A percentile compares a stretch with the other conserved stretches of the same genome.
Evolutionary conservation across 192 early-diverging fungal genomes (phyloP).

Genomic region (Coemansia sp.): DNA sequence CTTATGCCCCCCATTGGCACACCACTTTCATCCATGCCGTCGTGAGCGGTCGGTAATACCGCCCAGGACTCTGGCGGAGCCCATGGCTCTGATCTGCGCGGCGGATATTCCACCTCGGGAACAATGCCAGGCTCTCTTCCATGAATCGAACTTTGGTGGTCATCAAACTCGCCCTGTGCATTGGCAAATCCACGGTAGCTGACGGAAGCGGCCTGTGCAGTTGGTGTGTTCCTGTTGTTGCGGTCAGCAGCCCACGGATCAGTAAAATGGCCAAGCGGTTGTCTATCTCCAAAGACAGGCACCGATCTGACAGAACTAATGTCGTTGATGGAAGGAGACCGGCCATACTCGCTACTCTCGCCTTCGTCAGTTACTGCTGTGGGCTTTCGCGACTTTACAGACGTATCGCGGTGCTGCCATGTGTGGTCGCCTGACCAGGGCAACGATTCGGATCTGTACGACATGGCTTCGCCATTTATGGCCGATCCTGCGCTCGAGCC

Average conservation of each 20-base stretch:
- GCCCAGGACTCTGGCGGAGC: conserved; percentile 74
- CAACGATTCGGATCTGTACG: conserved; percentile 24
- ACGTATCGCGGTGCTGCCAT: conserved; percentile 44
- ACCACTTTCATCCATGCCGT: conserved; percentile 40
- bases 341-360: conserved; percentile 32
- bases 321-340: conserved; percentile 25
- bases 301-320: conserved; percentile 39
- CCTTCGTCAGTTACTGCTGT: conserved; percentile 27
- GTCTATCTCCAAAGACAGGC: conserved; percentile 29
- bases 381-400: conserved; percentile 41
- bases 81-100: conserved; percentile 60
- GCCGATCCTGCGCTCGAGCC: conserved; percentile 36
- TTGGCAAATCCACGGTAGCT: background rate
- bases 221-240: conserved; percentile 16
- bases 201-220: conserved; percentile 1
- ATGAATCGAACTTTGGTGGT: background rate
- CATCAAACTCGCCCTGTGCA: background rate
- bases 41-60: conserved; percentile 55
- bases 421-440: conserved; percentile 31
- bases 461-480: conserved; percentile 13
- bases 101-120: conserved; percentile 32
- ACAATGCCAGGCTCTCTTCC: conserved; percentile 2
- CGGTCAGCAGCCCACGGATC: conserved; percentile 53
- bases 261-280: conserved; percentile 38
- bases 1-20: conserved; percentile 23